Base-by-base conservation (phyloP, 768 basidiomycete genomes). In the Agrocybe chaxingu region DNA sequence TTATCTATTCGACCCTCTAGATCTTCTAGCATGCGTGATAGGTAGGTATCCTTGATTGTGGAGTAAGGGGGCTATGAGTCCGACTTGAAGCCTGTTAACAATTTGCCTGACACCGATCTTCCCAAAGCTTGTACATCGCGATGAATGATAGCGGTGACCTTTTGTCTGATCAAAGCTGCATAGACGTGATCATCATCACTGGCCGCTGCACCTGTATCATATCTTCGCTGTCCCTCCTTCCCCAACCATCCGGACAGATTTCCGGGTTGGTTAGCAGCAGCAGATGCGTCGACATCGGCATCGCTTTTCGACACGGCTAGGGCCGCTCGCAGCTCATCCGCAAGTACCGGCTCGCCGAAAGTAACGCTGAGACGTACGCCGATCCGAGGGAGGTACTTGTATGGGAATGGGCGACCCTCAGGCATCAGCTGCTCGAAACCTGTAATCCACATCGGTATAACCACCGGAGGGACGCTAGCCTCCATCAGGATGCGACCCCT, bases 391-490 rank as follows among this genome's bases (percentile, higher is more conserved):
- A 87, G 50, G 63, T 78, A 85, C 54, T 87, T 90, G 72, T 76
- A 79, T 3, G 92, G 93, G 59, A 81, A 86, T 1, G 72, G 58
- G 13, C 94, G 83, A 30, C 85, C 82, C 67, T 92, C 93, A 38
- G 92, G 90, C 93, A 98, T 95, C 12, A 97, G 72, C 55, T 81
- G 74, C 61, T 98, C 90, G 57, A 95, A 97, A 32, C 77, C 77
- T 18, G 88, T 86, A 9, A 98, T 72, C 92, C 92, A 98, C 78
- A 97, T 89, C 2, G 95, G 95, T 54, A 98, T 85, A 51, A 97
- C 81, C 16, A 84, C 66, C 2, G 95, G 95, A 39, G 81, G 77
- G n/a, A 72, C 57, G 10, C 64, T 59, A 5, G 74, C 63, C 58
- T 79, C 77, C 72, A 78, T 93, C 39, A 98, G 63, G 32, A 97